Base-by-base conservation (phyloP, 306 rosid species). In the Gynostemma pentaphyllum region DNA sequence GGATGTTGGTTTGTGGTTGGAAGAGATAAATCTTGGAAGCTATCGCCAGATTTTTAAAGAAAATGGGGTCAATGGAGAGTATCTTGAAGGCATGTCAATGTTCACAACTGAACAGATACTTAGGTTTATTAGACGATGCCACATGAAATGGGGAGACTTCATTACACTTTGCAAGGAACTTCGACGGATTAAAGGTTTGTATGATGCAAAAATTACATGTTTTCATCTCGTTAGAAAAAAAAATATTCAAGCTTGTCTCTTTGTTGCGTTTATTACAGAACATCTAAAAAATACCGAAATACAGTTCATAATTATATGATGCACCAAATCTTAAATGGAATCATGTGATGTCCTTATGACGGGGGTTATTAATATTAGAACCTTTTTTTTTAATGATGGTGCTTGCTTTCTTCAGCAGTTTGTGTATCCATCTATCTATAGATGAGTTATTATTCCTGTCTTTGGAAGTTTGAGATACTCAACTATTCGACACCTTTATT, bases 1-100 rank as follows among this genome's bases (percentile, higher is more conserved):
- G 99, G 99, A 92, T 88, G 99, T 92, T 66, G 99, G 99, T 55
- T 60, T 92, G 83, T 92, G 99, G 99, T 77, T 92, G 82, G 99
- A 92, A 78, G 88, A 82, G 73, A 92, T 92, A 77, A 86, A 84
- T 75, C 88, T 92, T 44, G 99, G 99, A 70, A 70, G 88, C 63
- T 92, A 92, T 74, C 80, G 96, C 54, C 95, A 82, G 73, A 89
- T 78, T 40, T 92, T 92, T 70, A 84, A 82, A 83, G 99, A 92
- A 78, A 86, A 92, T 46, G 96, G 96, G 70, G 90, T 92, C 63
- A 92, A 92, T 75, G 99, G 99, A 67, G 99, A 92, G 79, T 92
- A 92, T 78, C 81, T 88, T 62, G 99, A 92, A 82, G 94, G 99
- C 65, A 88, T 92, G 97, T 92, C 97, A 56, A 88, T 92, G 99